Base-by-base conservation (phyloP, 1,139 yeast species). In the Arxiozyma heterogenica region DNA sequence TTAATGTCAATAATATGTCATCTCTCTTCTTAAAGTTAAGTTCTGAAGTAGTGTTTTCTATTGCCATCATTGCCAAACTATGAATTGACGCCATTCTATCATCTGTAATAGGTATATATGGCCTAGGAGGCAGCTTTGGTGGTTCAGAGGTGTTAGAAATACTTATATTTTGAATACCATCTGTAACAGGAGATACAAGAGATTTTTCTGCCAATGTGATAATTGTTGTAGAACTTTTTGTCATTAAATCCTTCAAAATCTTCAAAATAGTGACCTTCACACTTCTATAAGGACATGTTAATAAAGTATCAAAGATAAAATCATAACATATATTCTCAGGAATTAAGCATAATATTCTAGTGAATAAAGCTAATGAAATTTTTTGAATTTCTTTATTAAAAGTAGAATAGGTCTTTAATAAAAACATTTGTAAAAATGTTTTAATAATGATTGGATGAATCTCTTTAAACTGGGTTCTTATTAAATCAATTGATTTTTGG, bases 261-360 rank as follows among this genome's bases (percentile, higher is more conserved):
- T 84, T 81, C 18, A 87, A 76, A 51, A 84, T 71, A 3, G 81
- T 81, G 30, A 82, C 76, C 59, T 82, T 81, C 23, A 80, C 78
- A 47, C 76, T 75, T 46, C 76, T 80, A 65, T 75, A 83, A 1
- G 96, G 95, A 64, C 95, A 87, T 54, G 79, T 75, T 41, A 74
- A 71, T 55, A 91, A 73, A 0, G 93, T 78, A 64, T 87, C 93
- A 44, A 75, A 64, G 22, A 88, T 73, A 63, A 85, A 87, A 5
- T 73, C 75, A 67, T 81, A 86, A 1, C 86, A 73, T 17, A 75
- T 71, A 3, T 73, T 72, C 56, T 85, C 88, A 0, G 83, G 79
- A 44, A 83, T 70, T 41, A 78, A 65, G 3, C 84, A 76, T 59
- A 90, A 68, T 1, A 83, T 64, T 59, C 77, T 80, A 1, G 83